phyloP scores from a whole-genome alignment of 2,329 filamentous ascomycete genomes.

The Stagonosporopsis chrysanthemi region DNA sequence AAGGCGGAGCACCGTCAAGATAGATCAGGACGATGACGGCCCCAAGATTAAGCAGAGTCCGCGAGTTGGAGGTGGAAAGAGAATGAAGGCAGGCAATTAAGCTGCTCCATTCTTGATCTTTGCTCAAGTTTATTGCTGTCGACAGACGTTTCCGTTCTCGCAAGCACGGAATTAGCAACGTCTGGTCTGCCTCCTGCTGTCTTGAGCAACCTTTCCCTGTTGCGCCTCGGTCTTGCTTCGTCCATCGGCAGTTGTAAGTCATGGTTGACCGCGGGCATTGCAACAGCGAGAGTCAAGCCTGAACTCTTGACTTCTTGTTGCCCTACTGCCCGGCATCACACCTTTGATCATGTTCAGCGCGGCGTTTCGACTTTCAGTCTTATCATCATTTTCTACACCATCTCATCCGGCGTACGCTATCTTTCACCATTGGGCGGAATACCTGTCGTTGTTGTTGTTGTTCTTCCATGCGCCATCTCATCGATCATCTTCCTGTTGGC shows the following conservation, averaged over 20 bases:
- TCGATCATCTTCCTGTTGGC: slow-evolving; percentile 6
- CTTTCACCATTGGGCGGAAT: slow-evolving; percentile 7
- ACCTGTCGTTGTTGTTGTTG: not conserved
- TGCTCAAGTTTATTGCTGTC: not conserved
- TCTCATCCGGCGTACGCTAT: slow-evolving; percentile 8
- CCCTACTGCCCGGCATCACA: slow-evolving; percentile 1
- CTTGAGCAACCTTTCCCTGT: not conserved
- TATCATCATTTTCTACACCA: slow-evolving; percentile 3
- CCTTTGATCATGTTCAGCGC: slow-evolving; percentile 18
- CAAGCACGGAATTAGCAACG: not conserved
- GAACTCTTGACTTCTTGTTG: not conserved
- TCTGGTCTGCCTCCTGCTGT: not conserved
- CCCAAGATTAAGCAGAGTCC: slow-evolving; percentile 58
- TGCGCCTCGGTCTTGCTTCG: not conserved
- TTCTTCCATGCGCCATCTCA: not conserved
- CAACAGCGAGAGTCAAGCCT: not conserved
- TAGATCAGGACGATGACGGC: slow-evolving; percentile 62
- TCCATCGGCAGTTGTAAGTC: not conserved
- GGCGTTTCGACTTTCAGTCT: slow-evolving; percentile 16
- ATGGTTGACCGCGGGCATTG: not conserved
- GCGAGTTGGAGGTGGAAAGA: slow-evolving; percentile 51
- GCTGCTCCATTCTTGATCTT: not conserved
- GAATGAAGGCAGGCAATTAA: slow-evolving; percentile 42
- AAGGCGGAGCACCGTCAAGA: slow-evolving; percentile 67
- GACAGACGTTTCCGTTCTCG: not conserved